Conservation (phyloP, 2,329 filamentous ascomycete genomes). For the Sarocladiaceae sp. region DNA sequence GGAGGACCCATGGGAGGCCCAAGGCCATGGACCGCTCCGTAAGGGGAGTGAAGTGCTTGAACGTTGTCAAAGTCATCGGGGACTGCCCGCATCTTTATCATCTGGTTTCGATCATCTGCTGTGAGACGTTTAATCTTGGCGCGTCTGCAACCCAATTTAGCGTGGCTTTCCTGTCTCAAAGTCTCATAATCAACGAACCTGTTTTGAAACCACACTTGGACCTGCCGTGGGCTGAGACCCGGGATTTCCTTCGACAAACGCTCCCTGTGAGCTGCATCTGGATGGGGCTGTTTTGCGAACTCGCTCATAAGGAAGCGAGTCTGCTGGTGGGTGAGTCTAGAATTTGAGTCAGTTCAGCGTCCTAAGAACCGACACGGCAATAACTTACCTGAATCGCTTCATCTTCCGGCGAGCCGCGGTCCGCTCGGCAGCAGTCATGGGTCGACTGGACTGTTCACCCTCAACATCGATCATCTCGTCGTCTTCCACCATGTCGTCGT, state of each 20-base stretch:
- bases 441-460: conserved; percentile 26
- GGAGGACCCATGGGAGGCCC: conserved; percentile 44
- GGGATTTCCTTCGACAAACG: conserved; percentile 86
- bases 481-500: conserved; percentile 51
- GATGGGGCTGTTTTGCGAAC: conserved; percentile 90
- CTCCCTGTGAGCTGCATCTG: conserved; percentile 86
- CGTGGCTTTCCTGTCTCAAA: background rate
- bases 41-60: conserved; percentile 63
- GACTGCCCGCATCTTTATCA: conserved; percentile 69
- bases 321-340: conserved; percentile 88
- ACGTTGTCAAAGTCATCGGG: conserved; percentile 69
- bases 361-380: background rate
- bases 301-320: conserved; percentile 98
- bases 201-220: conserved; percentile 99
- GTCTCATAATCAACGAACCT: conserved; percentile 52
- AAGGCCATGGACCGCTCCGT: conserved; percentile 55
- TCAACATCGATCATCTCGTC: conserved; percentile 50
- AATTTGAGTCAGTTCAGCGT: conserved; percentile 26
- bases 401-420: conserved; percentile 58
- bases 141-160: conserved; percentile 43
- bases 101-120: conserved; percentile 65
- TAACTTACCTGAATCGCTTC: conserved; percentile 72
- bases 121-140: conserved; percentile 70
- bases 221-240: conserved; percentile 84
- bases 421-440: conserved; percentile 53